Evolutionary conservation across 164 flowering plant species (phyloP).

Genomic region (Vitis vinifera): DNA sequence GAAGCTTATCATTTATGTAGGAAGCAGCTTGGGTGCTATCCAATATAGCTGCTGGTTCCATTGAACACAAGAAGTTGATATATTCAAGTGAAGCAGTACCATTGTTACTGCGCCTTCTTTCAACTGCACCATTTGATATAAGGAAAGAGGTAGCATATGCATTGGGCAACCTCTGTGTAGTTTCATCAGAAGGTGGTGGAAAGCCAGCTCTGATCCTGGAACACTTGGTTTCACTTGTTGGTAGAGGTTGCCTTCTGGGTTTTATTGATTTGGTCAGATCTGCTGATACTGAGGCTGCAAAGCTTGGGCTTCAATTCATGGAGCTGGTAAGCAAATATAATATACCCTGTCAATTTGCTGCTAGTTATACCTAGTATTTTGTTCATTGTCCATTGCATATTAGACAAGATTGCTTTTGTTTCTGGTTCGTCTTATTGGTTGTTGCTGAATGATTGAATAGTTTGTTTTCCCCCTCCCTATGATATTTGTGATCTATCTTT

Average conservation of each 20-base stretch:
- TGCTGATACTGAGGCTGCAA: slow-evolving; percentile 89
- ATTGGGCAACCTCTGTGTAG: slow-evolving; percentile 91
- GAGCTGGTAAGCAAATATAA: slow-evolving; percentile 70
- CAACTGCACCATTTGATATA: slow-evolving; percentile 86
- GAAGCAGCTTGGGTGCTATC: slow-evolving; percentile 98
- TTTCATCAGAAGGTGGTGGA: slow-evolving; percentile 52
- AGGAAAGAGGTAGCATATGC: slow-evolving; percentile 92
- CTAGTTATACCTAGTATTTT: background rate
- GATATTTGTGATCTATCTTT: too few species aligned
- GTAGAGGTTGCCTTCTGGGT: slow-evolving; percentile 81
- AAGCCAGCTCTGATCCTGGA: slow-evolving; percentile 70
- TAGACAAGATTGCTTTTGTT: background rate
- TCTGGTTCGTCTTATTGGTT: background rate
- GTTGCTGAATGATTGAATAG: background rate
- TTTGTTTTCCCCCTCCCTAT: too few species aligned
- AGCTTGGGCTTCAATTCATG: slow-evolving; percentile 88
- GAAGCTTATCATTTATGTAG: slow-evolving; percentile 37
- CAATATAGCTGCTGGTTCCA: slow-evolving; percentile 90
- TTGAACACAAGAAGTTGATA: slow-evolving; percentile 76
- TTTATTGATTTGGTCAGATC: slow-evolving; percentile 82
- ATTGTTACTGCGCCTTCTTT: slow-evolving; percentile 61
- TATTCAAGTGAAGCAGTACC: slow-evolving; percentile 67
- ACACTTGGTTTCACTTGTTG: slow-evolving; percentile 78
- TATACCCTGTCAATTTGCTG: background rate
- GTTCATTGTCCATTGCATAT: background rate